These are phyloP conservation scores for Drosera capensis DNA, from an alignment of 148 eudicot species.

Conservation along the genomic window DNA sequence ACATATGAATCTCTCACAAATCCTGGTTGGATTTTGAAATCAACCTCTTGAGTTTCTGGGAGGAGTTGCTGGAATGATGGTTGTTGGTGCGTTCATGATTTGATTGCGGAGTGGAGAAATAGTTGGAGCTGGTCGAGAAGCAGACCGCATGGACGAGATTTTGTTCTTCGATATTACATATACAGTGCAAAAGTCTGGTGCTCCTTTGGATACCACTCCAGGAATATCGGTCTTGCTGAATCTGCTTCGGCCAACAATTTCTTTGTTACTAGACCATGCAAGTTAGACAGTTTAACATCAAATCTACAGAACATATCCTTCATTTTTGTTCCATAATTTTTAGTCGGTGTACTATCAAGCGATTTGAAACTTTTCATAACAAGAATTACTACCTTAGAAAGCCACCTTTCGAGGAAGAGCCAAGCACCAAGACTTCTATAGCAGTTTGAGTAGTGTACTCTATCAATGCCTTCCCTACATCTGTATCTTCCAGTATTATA, in stretches of 20 bases:
- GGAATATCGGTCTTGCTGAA: constrained; percentile 53
- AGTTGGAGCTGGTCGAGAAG: constrained; percentile 50
- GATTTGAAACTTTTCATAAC: no score
- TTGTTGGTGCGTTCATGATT: constrained; percentile 14
- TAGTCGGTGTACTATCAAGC: no score
- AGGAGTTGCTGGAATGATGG: constrained; percentile 12
- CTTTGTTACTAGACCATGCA: not conserved
- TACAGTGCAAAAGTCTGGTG: constrained; percentile 72
- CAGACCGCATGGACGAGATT: constrained; percentile 35
- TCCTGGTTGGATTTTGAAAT: not conserved
- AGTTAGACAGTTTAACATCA: no score
- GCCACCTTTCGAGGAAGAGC: constrained; percentile 23
- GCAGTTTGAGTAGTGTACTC: constrained; percentile 26
- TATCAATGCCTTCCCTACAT: constrained; percentile 26
- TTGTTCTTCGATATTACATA: constrained; percentile 66
- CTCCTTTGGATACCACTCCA: constrained; percentile 32
- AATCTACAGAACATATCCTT: no score
- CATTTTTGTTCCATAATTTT: no score
- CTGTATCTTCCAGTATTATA: constrained; percentile 33
- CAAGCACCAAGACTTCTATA: constrained; percentile 37
- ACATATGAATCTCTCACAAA: not conserved
- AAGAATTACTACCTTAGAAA: constrained; percentile 24
- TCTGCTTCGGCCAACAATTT: constrained; percentile 12
- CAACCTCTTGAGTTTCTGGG: constrained; percentile 3
- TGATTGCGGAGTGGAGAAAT: constrained; percentile 37